These are phyloP conservation scores for Coemansia sp. DNA, from an alignment of 371 early-diverging fungal genomes.

Conservation along the genomic window DNA sequence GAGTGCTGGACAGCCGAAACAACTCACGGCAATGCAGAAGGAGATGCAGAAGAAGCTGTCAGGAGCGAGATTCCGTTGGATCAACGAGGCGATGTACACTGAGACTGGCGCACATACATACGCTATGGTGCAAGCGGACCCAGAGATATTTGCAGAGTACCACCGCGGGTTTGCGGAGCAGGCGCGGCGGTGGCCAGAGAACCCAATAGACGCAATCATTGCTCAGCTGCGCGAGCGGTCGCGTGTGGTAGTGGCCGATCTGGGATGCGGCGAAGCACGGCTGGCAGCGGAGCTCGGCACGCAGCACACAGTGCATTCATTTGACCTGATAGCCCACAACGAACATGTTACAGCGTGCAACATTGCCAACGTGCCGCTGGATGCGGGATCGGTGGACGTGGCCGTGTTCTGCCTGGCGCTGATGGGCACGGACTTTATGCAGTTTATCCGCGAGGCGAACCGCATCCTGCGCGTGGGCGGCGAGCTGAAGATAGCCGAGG, in stretches of 20 bases:
- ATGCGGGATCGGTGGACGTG: conserved; percentile 75
- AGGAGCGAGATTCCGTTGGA: conserved; percentile 89
- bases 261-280: conserved; percentile 98
- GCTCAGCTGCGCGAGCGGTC: conserved; percentile 59
- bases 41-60: conserved; percentile 80
- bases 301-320: conserved; percentile 77
- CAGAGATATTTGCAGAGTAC: conserved; percentile 92
- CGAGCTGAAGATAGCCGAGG: conserved; percentile 91
- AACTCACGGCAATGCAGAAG: conserved; percentile 40
- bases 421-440: conserved; percentile 96
- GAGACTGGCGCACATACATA: conserved; percentile 73
- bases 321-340: conserved; percentile 89
- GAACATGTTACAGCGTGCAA: conserved; percentile 89
- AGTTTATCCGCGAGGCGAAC: conserved; percentile 88
- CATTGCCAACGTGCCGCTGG: conserved; percentile 86
- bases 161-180: conserved; percentile 96
- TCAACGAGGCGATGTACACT: conserved; percentile 96
- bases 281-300: conserved; percentile 75
- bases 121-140: conserved; percentile 75
- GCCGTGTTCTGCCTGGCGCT: conserved; percentile 93
- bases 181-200: conserved; percentile 94
- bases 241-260: conserved; percentile 80
- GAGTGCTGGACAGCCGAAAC: not conserved
- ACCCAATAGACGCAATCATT: conserved; percentile 93
- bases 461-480: conserved; percentile 88